Evolutionary conservation across 2,329 filamentous ascomycete genomes (phyloP).

Genomic region (Microcyclospora pomicola): DNA sequence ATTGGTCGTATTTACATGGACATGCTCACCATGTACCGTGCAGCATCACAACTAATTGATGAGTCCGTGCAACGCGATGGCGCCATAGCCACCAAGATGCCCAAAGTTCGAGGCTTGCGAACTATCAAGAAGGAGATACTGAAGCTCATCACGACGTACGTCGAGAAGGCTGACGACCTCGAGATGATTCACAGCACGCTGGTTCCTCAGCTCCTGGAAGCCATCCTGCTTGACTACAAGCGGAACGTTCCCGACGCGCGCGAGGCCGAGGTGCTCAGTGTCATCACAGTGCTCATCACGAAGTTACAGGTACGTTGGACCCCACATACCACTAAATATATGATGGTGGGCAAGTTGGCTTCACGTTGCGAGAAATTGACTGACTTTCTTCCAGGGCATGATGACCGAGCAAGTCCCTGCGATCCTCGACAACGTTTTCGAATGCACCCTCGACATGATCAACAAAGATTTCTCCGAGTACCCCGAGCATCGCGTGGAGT

Average conservation of each 20-base stretch:
- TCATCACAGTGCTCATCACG: slow-evolving; percentile 93
- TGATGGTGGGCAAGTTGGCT: slow-evolving; percentile 22
- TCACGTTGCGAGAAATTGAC: slow-evolving; percentile 2
- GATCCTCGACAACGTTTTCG: slow-evolving; percentile 97
- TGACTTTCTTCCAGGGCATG: slow-evolving; percentile 45
- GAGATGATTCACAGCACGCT: slow-evolving; percentile 88
- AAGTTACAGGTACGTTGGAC: slow-evolving; percentile 79
- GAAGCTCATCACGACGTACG: slow-evolving; percentile 95
- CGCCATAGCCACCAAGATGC: slow-evolving; percentile 91
- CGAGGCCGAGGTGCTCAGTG: slow-evolving; percentile 90
- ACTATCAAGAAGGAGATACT: slow-evolving; percentile 99
- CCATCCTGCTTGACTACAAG: slow-evolving; percentile 90
- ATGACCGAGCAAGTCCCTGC: slow-evolving; percentile 98
- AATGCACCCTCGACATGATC: slow-evolving; percentile 98
- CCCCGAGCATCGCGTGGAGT: slow-evolving; percentile 96
- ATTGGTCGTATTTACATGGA: slow-evolving; percentile 96
- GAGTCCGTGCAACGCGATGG: slow-evolving; percentile 78
- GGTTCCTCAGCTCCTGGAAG: slow-evolving; percentile 88
- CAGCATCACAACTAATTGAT: slow-evolving; percentile 91
- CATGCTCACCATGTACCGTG: slow-evolving; percentile 98
- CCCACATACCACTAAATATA: slow-evolving; percentile 37
- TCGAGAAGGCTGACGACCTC: slow-evolving; percentile 93
- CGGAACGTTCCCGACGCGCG: slow-evolving; percentile 90
- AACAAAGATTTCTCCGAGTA: slow-evolving; percentile 99
- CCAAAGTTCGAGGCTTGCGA: slow-evolving; percentile 81